Percentiles rank a stretch among this genome's conserved stretches.
Evolutionary conservation across 352 stramenopile species (phyloP).

Genomic region (Globisporangium irregulare): DNA sequence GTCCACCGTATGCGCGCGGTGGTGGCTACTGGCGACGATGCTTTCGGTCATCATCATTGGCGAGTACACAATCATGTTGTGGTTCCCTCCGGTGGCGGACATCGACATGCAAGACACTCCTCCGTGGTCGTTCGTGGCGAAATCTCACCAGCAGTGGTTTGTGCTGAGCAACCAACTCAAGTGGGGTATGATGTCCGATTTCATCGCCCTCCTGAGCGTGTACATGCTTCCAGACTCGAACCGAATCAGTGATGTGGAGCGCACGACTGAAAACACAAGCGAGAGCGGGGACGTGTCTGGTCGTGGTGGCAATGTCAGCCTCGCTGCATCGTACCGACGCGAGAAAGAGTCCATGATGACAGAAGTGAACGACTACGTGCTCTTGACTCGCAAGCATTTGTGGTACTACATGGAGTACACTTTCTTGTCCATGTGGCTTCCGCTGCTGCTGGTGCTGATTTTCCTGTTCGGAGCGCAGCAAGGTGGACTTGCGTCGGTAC

Average conservation of each 20-base stretch:
- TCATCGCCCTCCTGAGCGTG: constrained; percentile 58
- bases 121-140: constrained; percentile 54
- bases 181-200: constrained; percentile 77
- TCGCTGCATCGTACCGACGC: constrained; percentile 1
- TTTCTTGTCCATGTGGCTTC: constrained; percentile 63
- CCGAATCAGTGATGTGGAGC: constrained; percentile 20
- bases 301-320: not conserved
- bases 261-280: constrained; percentile 12
- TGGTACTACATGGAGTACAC: constrained; percentile 74
- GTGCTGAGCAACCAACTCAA: constrained; percentile 69
- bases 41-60: constrained; percentile 67
- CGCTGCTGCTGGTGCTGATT: constrained; percentile 61
- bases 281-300: not conserved
- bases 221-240: constrained; percentile 71
- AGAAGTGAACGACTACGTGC: constrained; percentile 47
- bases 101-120: constrained; percentile 56
- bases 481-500: constrained; percentile 65
- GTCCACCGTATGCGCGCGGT: constrained; percentile 49
- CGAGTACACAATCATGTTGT: constrained; percentile 73
- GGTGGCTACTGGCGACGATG: constrained; percentile 50
- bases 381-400: constrained; percentile 52
- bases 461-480: constrained; percentile 74
- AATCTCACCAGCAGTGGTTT: constrained; percentile 63
- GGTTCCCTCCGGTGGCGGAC: constrained; percentile 54
- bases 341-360: constrained; percentile 10